phyloP scores from a whole-genome alignment of 2,329 filamentous ascomycete species.

The Botrytis porri region DNA sequence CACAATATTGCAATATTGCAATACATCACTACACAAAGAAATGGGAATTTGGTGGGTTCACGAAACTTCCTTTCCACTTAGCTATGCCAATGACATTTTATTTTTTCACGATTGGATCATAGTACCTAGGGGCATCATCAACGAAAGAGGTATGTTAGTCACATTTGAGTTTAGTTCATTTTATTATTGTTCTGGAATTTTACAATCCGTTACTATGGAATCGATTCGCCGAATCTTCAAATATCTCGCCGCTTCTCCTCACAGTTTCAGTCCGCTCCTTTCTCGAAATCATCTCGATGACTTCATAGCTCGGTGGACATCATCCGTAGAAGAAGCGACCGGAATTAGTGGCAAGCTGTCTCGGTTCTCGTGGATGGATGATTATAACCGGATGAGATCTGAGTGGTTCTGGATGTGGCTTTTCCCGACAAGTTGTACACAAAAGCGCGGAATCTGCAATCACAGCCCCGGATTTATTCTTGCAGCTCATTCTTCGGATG shows the following conservation, averaged over 20 bases:
- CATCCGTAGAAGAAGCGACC: background rate
- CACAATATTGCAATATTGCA: background rate
- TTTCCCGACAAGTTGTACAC: background rate
- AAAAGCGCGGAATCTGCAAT: background rate
- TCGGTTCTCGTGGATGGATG: fast-evolving
- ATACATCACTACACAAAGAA: too few relatives aligned
- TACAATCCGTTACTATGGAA: background rate
- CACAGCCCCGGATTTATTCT: background rate
- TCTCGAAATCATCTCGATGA: background rate
- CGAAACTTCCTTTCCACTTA: fast-evolving
- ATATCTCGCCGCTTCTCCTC: background rate
- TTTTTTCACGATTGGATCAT: background rate
- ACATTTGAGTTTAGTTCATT: background rate
- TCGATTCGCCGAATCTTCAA: background rate
- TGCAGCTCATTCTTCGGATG: background rate
- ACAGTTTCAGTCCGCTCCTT: background rate
- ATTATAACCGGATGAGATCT: background rate
- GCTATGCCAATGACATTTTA: fast-evolving
- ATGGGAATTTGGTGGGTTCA: fast-evolving
- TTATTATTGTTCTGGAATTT: background rate
- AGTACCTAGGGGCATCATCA: background rate
- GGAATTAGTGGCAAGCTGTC: background rate
- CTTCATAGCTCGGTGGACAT: background rate
- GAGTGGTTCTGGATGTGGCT: background rate
- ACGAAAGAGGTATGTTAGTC: background rate